phyloP scores from a whole-genome alignment of 306 rosid species.

The Clitoria ternatea region DNA sequence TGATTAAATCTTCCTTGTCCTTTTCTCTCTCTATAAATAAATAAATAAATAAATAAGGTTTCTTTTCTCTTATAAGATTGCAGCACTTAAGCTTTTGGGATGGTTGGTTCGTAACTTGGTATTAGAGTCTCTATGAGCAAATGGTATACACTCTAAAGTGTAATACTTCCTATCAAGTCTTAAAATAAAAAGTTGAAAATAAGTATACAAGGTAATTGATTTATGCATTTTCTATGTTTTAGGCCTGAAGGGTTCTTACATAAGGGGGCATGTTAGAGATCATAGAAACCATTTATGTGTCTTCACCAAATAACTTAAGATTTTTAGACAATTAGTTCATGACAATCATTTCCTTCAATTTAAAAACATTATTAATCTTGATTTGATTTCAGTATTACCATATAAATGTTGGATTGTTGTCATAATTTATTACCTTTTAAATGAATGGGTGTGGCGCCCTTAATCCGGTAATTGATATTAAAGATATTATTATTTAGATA shows the following conservation, averaged over 20 bases:
- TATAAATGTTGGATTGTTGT: neutral
- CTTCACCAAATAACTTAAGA: neutral
- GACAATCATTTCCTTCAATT: neutral
- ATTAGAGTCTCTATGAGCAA: neutral
- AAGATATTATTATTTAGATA: too few relatives aligned
- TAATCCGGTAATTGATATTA: too few relatives aligned
- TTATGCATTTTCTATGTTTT: too few relatives aligned
- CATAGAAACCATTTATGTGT: too few relatives aligned
- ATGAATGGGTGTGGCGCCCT: too few relatives aligned
- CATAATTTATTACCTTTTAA: conserved; percentile 3
- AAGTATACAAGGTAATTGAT: too few relatives aligned
- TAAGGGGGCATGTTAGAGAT: too few relatives aligned
- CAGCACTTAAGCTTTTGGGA: neutral
- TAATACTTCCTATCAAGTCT: neutral
- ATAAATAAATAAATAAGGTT: neutral
- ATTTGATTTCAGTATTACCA: neutral
- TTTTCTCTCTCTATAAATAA: conserved; percentile 8
- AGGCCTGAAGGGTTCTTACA: too few relatives aligned
- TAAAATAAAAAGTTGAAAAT: neutral
- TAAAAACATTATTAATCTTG: neutral
- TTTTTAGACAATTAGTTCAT: neutral
- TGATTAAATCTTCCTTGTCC: neutral
- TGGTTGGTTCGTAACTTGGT: neutral
- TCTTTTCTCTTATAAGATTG: neutral
- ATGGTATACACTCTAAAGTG: neutral